Evolutionary conservation across 768 basidiomycete genomes (phyloP).

Genomic region (Erythrobasidium yunnanense): DNA sequence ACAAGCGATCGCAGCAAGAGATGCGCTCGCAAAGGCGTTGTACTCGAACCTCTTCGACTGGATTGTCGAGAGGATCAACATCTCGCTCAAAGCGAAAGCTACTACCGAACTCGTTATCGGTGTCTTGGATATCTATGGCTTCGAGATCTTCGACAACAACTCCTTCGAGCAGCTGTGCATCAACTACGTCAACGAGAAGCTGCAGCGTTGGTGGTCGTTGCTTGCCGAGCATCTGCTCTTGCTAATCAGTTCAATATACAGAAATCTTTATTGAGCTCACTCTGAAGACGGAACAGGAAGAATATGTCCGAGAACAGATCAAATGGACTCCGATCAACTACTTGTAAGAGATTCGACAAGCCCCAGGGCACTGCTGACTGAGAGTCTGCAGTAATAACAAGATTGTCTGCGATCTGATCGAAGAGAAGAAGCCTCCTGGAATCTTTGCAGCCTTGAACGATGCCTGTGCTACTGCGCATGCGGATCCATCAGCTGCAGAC

Average conservation of each 20-base stretch:
- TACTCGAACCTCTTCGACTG: conserved; percentile 99
- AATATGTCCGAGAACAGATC: conserved; percentile 95
- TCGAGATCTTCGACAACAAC: conserved; percentile 95
- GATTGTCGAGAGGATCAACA: conserved; percentile 92
- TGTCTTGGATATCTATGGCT: conserved; percentile 96
- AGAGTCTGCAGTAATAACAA: conserved; percentile 31
- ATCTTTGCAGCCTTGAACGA: conserved; percentile 97
- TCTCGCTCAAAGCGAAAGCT: conserved; percentile 82
- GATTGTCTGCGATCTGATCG: conserved; percentile 93
- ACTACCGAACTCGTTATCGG: conserved; percentile 73
- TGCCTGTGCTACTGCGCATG: conserved; percentile 97
- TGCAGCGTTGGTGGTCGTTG: conserved; percentile 54
- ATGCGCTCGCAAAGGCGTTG: conserved; percentile 87
- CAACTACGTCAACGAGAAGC: conserved; percentile 99
- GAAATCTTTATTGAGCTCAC: conserved; percentile 94
- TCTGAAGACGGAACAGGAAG: conserved; percentile 96
- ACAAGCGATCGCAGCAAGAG: conserved; percentile 75
- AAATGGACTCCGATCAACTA: conserved; percentile 99
- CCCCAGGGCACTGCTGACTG: conserved; percentile 65
- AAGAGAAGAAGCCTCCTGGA: conserved; percentile 88
- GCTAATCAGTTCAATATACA: neutral
- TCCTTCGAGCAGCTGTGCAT: conserved; percentile 97
- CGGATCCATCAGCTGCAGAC: conserved; percentile 89
- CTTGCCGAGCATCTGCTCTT: neutral
- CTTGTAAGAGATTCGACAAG: too few species aligned